Evolutionary conservation across 2,329 filamentous ascomycete species (phyloP).

Genomic region (Microdochium paspali): DNA sequence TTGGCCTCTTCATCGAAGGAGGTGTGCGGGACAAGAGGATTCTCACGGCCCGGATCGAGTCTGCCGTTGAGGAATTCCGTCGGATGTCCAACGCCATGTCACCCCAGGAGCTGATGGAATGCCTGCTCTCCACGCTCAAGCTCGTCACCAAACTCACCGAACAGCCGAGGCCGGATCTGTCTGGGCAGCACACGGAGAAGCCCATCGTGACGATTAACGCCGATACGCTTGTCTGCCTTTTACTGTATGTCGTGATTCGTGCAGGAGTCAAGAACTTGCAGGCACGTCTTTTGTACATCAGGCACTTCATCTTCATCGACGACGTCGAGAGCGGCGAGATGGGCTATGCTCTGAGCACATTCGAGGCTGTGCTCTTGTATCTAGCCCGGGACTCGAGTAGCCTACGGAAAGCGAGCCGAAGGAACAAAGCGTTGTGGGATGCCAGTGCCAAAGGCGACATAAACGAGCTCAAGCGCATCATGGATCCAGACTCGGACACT

Average conservation of each 20-base stretch:
- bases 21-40: slow-evolving; percentile 72
- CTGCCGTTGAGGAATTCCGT: slow-evolving; percentile 80
- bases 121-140: slow-evolving; percentile 73
- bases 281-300: slow-evolving; percentile 85
- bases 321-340: slow-evolving; percentile 95
- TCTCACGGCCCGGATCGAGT: slow-evolving; percentile 64
- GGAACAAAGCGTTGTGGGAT: slow-evolving; percentile 83
- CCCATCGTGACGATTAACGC: slow-evolving; percentile 60
- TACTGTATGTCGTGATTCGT: slow-evolving; percentile 86
- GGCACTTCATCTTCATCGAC: slow-evolving; percentile 95
- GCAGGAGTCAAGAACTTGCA: slow-evolving; percentile 82
- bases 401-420: slow-evolving; percentile 72
- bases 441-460: slow-evolving; percentile 71
- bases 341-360: slow-evolving; percentile 91
- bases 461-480: slow-evolving; percentile 63
- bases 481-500: slow-evolving; percentile 58
- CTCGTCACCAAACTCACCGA: slow-evolving; percentile 62
- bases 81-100: slow-evolving; percentile 70
- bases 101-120: slow-evolving; percentile 82
- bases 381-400: slow-evolving; percentile 73
- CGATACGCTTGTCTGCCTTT: slow-evolving; percentile 83
- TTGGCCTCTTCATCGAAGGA: slow-evolving; percentile 79
- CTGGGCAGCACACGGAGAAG: slow-evolving; percentile 37
- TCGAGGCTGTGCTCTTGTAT: slow-evolving; percentile 89
- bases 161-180: slow-evolving; percentile 25